phyloP scores from a whole-genome alignment of 2,329 filamentous ascomycete genomes.

The Penicillium palitans region DNA sequence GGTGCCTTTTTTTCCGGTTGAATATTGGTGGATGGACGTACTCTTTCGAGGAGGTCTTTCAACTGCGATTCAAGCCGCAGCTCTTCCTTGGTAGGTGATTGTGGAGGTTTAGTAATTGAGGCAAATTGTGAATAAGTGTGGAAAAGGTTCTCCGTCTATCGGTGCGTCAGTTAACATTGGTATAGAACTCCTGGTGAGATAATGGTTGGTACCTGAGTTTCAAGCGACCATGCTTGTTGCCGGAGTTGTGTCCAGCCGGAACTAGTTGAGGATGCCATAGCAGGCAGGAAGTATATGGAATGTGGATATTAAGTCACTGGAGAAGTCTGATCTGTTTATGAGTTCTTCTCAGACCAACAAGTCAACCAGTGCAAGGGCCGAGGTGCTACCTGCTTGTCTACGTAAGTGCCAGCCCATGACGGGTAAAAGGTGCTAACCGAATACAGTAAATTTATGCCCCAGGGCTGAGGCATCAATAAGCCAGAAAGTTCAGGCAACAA shows the following conservation, averaged over 20 bases:
- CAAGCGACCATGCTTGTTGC: constrained; percentile 83
- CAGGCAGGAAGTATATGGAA: not conserved
- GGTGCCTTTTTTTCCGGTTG: not conserved
- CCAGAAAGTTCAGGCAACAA: constrained; percentile 6
- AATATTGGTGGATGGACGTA: constrained; percentile 13
- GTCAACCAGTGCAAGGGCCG: constrained; percentile 7
- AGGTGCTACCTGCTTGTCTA: constrained; percentile 9
- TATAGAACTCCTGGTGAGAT: constrained; percentile 1
- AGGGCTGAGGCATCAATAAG: not conserved
- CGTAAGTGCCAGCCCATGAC: constrained; percentile 12
- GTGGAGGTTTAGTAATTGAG: constrained; percentile 72
- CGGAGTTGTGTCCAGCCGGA: constrained; percentile 90
- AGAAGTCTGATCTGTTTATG: not conserved
- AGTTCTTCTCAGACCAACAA: not conserved
- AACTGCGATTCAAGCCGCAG: constrained; percentile 75
- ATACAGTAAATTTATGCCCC: constrained; percentile 1
- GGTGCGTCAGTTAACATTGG: constrained; percentile 18
- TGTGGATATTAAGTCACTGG: not conserved
- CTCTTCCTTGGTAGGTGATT: constrained; percentile 84
- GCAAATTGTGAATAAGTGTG: constrained; percentile 86
- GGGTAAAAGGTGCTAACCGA: constrained; percentile 4
- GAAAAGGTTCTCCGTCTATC: constrained; percentile 72
- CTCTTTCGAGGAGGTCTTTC: constrained; percentile 71
- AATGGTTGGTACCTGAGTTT: constrained; percentile 71
- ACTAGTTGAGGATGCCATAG: constrained; percentile 58